A percentile compares a stretch with the other conserved stretches of the same genome.
phyloP scores from a whole-genome alignment of 116 monocot genomes.

The Zostera marina region DNA sequence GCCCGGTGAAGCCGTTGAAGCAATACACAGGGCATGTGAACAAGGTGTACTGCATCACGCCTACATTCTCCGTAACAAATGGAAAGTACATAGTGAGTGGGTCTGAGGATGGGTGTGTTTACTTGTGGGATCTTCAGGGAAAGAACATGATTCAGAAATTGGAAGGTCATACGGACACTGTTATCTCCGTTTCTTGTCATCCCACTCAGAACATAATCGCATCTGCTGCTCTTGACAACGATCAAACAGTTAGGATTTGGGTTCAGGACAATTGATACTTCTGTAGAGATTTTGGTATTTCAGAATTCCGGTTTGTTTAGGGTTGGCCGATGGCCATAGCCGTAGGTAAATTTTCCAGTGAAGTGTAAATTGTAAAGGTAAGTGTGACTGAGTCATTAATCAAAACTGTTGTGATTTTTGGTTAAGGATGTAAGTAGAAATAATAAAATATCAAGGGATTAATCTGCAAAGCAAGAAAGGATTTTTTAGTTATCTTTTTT shows the following conservation, averaged over 20 bases:
- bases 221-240: constrained; percentile 66
- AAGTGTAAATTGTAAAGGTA: no score
- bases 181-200: constrained; percentile 73
- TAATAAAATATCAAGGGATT: no score
- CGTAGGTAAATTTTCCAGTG: no score
- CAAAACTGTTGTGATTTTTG: no score
- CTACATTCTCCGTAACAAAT: constrained; percentile 81
- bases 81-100: constrained; percentile 77
- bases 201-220: constrained; percentile 67
- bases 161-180: constrained; percentile 69
- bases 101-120: constrained; percentile 68
- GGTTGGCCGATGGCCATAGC: no score
- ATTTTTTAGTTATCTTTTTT: no score
- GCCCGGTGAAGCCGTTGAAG: constrained; percentile 52
- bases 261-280: constrained; percentile 21
- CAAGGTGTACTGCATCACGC: constrained; percentile 46
- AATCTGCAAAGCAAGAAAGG: no score
- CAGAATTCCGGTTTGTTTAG: no score
- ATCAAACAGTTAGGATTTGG: constrained; percentile 66
- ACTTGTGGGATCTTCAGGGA: constrained; percentile 82
- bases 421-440: no score
- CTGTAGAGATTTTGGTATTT: no score
- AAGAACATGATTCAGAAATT: constrained; percentile 72
- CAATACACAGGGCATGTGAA: constrained; percentile 72
- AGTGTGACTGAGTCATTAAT: no score